Percentiles rank a stretch among this genome's conserved stretches.
These are phyloP conservation scores for Batkoa obscura DNA, from an alignment of 371 early-diverging fungal species.

Conservation along the genomic window DNA sequence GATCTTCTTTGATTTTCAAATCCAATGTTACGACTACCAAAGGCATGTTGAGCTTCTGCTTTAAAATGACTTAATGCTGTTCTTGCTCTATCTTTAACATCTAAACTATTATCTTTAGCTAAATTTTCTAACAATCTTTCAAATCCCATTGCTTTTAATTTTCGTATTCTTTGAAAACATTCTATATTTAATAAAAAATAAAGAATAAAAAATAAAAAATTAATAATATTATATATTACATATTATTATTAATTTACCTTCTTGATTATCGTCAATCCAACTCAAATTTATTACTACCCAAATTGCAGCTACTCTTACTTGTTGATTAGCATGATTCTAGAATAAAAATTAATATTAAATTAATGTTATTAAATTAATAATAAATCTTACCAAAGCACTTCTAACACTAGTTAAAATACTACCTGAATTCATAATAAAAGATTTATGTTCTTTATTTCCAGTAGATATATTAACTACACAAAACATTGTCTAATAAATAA, in stretches of 20 bases:
- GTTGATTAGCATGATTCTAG: constrained; percentile 31
- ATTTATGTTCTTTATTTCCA: constrained; percentile 43
- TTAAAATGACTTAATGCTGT: constrained; percentile 41
- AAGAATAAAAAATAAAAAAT: no score
- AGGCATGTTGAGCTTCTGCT: no score
- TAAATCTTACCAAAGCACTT: constrained; percentile 32
- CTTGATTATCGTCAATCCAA: constrained; percentile 46
- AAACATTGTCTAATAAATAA: constrained; percentile 29
- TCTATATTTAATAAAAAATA: no score
- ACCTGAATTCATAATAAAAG: constrained; percentile 31
- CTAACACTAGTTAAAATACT: constrained; percentile 30
- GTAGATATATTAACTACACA: constrained; percentile 54
- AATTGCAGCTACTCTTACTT: constrained; percentile 46
- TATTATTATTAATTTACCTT: constrained; percentile 4
- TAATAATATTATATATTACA: neutral
- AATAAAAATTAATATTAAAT: neutral
- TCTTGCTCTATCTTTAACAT: constrained; percentile 55
- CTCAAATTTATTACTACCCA: constrained; percentile 75
- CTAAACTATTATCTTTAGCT: constrained; percentile 31
- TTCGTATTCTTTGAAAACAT: constrained; percentile 16
- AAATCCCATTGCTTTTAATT: constrained; percentile 30
- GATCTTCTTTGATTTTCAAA: no score
- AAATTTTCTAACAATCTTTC: constrained; percentile 29
- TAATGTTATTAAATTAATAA: neutral
- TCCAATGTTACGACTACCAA: no score